Conservation (phyloP, 2,329 filamentous ascomycete species). For the Verticillium albo-atrum region DNA sequence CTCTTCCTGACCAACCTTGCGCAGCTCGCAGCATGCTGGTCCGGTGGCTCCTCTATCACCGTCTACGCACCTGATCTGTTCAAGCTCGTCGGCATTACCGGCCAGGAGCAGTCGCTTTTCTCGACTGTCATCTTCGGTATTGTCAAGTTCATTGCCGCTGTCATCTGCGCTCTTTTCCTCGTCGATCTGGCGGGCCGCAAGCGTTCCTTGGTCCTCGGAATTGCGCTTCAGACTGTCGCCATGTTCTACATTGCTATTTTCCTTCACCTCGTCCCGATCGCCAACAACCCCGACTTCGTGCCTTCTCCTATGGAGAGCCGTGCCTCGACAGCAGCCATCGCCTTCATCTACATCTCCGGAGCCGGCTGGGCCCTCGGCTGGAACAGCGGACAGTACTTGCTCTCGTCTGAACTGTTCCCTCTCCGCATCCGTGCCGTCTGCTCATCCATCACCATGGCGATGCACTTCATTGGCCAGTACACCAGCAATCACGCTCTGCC, state of each 20-base stretch:
- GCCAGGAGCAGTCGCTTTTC: conserved; percentile 63
- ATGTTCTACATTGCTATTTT: conserved; percentile 61
- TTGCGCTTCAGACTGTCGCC: conserved; percentile 53
- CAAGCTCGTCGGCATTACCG: conserved; percentile 63
- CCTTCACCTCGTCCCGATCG: conserved; percentile 54
- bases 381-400: conserved; percentile 66
- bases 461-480: conserved; percentile 66
- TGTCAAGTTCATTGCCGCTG: conserved; percentile 63
- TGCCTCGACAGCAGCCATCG: conserved; percentile 63
- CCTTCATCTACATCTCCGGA: conserved; percentile 68
- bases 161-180: conserved; percentile 71
- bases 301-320: conserved; percentile 41
- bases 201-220: conserved; percentile 56
- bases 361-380: conserved; percentile 67
- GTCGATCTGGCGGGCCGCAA: conserved; percentile 77
- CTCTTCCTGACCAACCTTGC: conserved; percentile 64
- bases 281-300: conserved; percentile 36
- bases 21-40: conserved; percentile 72
- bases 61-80: conserved; percentile 74
- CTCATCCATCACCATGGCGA: conserved; percentile 59
- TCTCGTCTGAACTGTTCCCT: conserved; percentile 65
- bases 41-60: conserved; percentile 68
- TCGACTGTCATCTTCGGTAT: conserved; percentile 73
- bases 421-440: conserved; percentile 58
- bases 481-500: conserved; percentile 63